These are phyloP conservation scores for Aspergillus nomiae DNA, from an alignment of 2,329 filamentous ascomycete genomes.

Conservation along the genomic window DNA sequence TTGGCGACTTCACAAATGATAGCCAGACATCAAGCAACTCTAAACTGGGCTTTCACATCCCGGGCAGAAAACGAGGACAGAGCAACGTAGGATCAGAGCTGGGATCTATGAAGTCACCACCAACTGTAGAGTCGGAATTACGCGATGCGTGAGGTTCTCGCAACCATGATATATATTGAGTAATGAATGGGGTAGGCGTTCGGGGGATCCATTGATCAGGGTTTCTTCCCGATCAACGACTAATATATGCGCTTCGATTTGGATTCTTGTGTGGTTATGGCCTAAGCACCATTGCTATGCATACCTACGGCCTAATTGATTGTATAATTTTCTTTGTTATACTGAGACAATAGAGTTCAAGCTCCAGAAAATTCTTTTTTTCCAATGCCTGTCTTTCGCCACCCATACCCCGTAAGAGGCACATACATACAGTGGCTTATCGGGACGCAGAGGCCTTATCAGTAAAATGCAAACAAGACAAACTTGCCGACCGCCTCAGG, in stretches of 20 bases:
- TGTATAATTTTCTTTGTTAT: neutral
- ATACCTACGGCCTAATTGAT: neutral
- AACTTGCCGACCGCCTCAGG: conserved; percentile 32
- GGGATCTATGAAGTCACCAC: conserved; percentile 57
- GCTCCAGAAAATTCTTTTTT: neutral
- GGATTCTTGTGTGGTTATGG: neutral
- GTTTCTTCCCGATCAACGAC: neutral
- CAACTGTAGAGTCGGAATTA: conserved; percentile 18
- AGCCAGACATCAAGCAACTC: conserved; percentile 40
- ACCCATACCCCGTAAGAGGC: neutral
- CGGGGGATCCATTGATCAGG: neutral
- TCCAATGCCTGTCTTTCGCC: neutral
- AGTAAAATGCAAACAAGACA: conserved; percentile 35
- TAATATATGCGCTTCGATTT: neutral
- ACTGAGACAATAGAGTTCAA: neutral
- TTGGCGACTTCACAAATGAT: conserved; percentile 61
- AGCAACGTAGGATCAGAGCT: conserved; percentile 73
- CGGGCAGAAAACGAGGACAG: conserved; percentile 71
- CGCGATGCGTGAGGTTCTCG: conserved; percentile 18
- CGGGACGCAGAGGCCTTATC: conserved; percentile 24
- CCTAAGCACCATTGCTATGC: neutral
- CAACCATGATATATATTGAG: neutral
- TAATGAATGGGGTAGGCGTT: conserved; percentile 3
- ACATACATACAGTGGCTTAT: neutral
- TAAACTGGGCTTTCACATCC: conserved; percentile 64